These are phyloP conservation scores for Neonectria magnoliae DNA, from an alignment of 2,329 filamentous ascomycete species.

Conservation along the genomic window DNA sequence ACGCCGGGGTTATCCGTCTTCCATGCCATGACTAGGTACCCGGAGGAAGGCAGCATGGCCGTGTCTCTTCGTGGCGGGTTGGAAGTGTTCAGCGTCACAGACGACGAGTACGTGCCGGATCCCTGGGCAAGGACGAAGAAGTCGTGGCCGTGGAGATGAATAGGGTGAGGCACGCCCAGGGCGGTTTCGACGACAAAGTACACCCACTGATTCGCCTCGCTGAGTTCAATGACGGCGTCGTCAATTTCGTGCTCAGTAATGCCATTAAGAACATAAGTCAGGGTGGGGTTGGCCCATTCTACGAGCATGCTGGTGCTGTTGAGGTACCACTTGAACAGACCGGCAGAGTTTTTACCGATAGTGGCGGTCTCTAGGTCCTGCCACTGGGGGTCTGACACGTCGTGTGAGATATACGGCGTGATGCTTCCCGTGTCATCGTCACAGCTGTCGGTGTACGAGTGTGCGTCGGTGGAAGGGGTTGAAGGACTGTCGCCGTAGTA, in stretches of 20 bases:
- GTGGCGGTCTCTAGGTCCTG: slow-evolving; percentile 41
- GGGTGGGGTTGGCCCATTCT: slow-evolving; percentile 43
- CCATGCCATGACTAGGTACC: slow-evolving; percentile 61
- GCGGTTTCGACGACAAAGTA: slow-evolving; percentile 45
- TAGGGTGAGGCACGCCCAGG: slow-evolving; percentile 44
- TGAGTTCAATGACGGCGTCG: slow-evolving; percentile 44
- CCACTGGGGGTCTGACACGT: slow-evolving; percentile 44
- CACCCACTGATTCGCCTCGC: slow-evolving; percentile 41
- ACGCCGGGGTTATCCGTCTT: slow-evolving; percentile 60
- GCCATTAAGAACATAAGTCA: slow-evolving; percentile 32
- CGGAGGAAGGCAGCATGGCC: slow-evolving; percentile 55
- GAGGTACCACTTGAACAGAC: slow-evolving; percentile 57
- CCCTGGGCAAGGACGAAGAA: slow-evolving; percentile 43
- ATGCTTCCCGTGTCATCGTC: slow-evolving; percentile 49
- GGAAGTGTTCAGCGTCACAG: slow-evolving; percentile 13
- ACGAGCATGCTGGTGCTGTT: slow-evolving; percentile 44
- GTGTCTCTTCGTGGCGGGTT: slow-evolving; percentile 65
- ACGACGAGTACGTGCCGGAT: slow-evolving; percentile 30
- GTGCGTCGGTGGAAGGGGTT: slow-evolving; percentile 20
- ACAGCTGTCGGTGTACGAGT: slow-evolving; percentile 40
- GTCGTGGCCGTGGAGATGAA: slow-evolving; percentile 52
- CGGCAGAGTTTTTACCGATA: slow-evolving; percentile 34
- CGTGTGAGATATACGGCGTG: slow-evolving; percentile 47
- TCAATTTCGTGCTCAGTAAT: slow-evolving; percentile 26
- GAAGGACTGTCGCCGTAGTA: slow-evolving; percentile 48